A percentile compares a stretch with the other conserved stretches of the same genome.
These are phyloP conservation scores for Adansonia gregorii DNA, from an alignment of 441 rosid genomes.

Conservation along the genomic window DNA sequence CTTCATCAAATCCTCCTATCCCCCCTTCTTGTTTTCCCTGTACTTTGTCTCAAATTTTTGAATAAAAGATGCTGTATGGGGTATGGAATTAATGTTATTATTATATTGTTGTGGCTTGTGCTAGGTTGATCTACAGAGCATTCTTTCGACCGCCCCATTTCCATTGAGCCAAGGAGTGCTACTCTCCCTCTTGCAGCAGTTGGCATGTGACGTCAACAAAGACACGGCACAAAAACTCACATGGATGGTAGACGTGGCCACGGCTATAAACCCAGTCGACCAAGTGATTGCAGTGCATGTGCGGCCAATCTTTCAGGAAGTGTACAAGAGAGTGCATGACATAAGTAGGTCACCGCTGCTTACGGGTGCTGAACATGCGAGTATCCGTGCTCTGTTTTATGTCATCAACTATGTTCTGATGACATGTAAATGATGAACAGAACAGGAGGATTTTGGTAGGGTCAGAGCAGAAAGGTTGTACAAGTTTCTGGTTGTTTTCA, in stretches of 20 bases:
- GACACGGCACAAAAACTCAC: slow-evolving; percentile 51
- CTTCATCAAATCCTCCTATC: not conserved
- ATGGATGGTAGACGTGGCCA: slow-evolving; percentile 65
- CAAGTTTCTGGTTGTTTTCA: slow-evolving; percentile 20
- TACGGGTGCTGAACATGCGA: slow-evolving; percentile 46
- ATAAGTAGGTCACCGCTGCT: slow-evolving; percentile 44
- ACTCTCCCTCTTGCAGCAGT: slow-evolving; percentile 71
- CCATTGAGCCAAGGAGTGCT: slow-evolving; percentile 76
- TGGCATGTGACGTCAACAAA: slow-evolving; percentile 58
- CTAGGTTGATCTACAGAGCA: slow-evolving; percentile 57
- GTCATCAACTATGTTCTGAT: slow-evolving; percentile 66
- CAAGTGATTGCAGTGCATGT: slow-evolving; percentile 50
- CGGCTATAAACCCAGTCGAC: slow-evolving; percentile 61
- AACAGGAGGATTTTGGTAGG: not conserved
- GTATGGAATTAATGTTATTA: not conserved
- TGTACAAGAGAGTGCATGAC: slow-evolving; percentile 54
- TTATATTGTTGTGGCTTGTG: not conserved
- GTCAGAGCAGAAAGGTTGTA: slow-evolving; percentile 16
- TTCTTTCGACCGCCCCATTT: slow-evolving; percentile 46
- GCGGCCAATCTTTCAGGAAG: slow-evolving; percentile 65
- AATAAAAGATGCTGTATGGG: not conserved
- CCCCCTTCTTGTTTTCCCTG: not conserved
- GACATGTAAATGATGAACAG: slow-evolving; percentile 49
- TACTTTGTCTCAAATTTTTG: not conserved
- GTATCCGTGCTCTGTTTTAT: slow-evolving; percentile 56